Evolutionary conservation across 495 filamentous ascomycete genomes (phyloP), one percentile per base, ranked within the genome.

Genomic region (Schizothecium vesticola): DNA sequence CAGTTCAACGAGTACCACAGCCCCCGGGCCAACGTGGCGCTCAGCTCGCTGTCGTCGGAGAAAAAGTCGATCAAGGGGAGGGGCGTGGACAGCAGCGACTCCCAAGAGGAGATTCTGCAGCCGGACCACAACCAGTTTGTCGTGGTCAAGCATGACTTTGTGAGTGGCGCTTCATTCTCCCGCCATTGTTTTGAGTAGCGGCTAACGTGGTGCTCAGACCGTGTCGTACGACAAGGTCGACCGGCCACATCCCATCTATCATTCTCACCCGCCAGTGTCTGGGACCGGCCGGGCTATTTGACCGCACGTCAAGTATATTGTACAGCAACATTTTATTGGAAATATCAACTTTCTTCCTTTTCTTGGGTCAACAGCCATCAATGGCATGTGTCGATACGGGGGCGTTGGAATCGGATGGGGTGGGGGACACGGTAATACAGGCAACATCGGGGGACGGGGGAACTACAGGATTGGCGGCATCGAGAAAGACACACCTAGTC

Each of bases 81-180:
- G 21, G 63, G 67, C 3, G 13, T 63, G 13, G 64, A 69, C 61
- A 66, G 61, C 21, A 68, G 70, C 61, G 68, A 70, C 24, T 76
- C 74, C 2, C 74, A 76, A 59, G 72, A 76, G 55, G 72, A 74
- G 24, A 70, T 76, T 10, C 69, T 70, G 28, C 64, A 69, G 67
- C 66, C 66, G 0, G 73, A 75, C 13, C 64, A 64, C 29, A 55
- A 36, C 59, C 66, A 66, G 26, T 70, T 67, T 68, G 72, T 76
- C 59, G 62, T 70, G 61, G 72, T 76, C 57, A 73, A 74, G 70
- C 72, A 74, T 33, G 74, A 76, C 55, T 43, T 76, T 56, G 72
- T 75, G 28, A 65, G 73, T 73, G 60, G 60, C 2, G 29, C 29
- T 26, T 56, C 26, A 21, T 63, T 55, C 31, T 9, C 36, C 19